Evolutionary conservation across 768 basidiomycete species (phyloP), one percentile per base, ranked within the genome.

Genomic region (Serendipita sp.): DNA sequence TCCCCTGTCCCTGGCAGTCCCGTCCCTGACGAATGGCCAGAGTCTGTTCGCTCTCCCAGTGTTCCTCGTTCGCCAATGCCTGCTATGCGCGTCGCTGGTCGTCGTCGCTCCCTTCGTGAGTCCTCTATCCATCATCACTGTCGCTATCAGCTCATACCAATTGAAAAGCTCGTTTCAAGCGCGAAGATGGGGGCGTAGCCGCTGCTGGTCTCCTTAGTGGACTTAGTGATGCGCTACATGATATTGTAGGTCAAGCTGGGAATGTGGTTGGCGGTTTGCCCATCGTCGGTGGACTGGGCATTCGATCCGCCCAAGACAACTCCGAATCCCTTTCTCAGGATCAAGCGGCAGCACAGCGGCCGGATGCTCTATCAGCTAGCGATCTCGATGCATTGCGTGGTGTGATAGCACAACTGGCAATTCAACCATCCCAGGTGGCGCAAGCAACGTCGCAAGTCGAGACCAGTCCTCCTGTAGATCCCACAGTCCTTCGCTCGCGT

Each of bases 131-230:
- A n/a, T n/a, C n/a, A n/a, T n/a, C n/a, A n/a, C n/a, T n/a, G n/a
- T n/a, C n/a, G n/a, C n/a, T n/a, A n/a, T n/a, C n/a, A n/a, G n/a
- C n/a, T n/a, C n/a, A n/a, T n/a, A n/a, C n/a, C n/a, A n/a, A n/a
- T n/a, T n/a, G n/a, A n/a, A n/a, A 38, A 58, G 53, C 53, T n/a
- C 53, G 31, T n/a, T 24, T 58, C 30, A 58, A 58, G 24, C 53
- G 53, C 53, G 9, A 58, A 31, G 53, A 58, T 33, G 4, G 9
- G 4, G 24, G 31, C n/a, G 53, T 31, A 7, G 3, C 34, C 34
- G 53, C 53, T 7, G 5, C 22, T 26, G 53, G 53, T 4, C 5
- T 58, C 53, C 53, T 58, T n/a, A 33, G 53, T 33, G 31, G 24
- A 3, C 22, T 58, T 4, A 24, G 53, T 33, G 53, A 58, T 33